phyloP scores from a whole-genome alignment of 2,329 filamentous ascomycete genomes.

The Paecilomyces sp. region DNA sequence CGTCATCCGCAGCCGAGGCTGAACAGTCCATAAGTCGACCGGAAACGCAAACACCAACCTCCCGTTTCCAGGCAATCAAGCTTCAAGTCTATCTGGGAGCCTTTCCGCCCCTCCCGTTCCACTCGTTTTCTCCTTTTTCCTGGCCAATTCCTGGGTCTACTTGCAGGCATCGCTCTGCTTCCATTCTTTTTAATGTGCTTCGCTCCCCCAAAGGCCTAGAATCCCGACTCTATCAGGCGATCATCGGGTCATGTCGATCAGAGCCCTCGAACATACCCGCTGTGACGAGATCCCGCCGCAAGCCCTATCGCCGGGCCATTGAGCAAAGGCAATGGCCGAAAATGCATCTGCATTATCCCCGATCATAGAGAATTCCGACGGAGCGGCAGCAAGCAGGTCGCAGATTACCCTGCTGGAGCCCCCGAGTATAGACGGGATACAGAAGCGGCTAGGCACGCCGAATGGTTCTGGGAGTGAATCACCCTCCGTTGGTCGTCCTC shows the following conservation, averaged over 20 bases:
- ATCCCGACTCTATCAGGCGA: slow-evolving; percentile 3
- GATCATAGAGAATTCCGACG: not conserved
- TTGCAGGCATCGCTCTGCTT: not conserved
- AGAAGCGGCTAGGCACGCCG: slow-evolving; percentile 5
- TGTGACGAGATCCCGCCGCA: slow-evolving; percentile 7
- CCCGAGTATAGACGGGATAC: slow-evolving; percentile 9
- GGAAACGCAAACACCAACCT: not conserved
- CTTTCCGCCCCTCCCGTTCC: not conserved
- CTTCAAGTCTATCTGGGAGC: not conserved
- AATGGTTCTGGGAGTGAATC: slow-evolving; percentile 13
- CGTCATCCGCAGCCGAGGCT: slow-evolving; percentile 17
- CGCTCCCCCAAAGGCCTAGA: not conserved
- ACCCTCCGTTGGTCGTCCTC: slow-evolving; percentile 9
- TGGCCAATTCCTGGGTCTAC: not conserved
- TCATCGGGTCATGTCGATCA: slow-evolving; percentile 16
- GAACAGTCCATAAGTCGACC: slow-evolving; percentile 1
- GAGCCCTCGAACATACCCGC: slow-evolving; percentile 5
- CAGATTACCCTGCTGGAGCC: slow-evolving; percentile 9
- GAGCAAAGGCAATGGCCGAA: slow-evolving; percentile 22
- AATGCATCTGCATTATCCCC: slow-evolving; percentile 19
- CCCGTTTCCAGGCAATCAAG: not conserved
- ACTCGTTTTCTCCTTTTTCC: not conserved
- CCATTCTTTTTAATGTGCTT: not conserved
- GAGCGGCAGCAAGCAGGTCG: not conserved
- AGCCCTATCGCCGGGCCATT: slow-evolving; percentile 11